Evolutionary conservation across 352 stramenopile species (phyloP).

Genomic region (Phytophthora foliorum): DNA sequence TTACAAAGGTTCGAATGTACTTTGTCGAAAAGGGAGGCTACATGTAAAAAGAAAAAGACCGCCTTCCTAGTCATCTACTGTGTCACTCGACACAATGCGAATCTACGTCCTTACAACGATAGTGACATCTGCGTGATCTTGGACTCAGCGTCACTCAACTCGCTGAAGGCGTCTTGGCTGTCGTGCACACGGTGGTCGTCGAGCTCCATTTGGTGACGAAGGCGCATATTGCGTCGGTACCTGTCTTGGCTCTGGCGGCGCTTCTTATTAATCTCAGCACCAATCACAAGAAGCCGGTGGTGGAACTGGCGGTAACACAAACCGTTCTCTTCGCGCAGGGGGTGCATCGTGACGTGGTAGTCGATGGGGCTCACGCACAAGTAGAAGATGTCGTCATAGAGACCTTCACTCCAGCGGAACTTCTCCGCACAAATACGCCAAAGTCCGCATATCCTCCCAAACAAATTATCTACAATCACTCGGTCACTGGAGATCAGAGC

Average conservation of each 20-base stretch:
- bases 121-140: too few species aligned
- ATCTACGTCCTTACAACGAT: too few species aligned
- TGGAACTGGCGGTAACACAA: background rate
- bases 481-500: background rate
- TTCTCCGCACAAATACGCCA: background rate
- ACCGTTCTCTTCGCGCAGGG: background rate
- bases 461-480: background rate
- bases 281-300: background rate
- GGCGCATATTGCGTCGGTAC: background rate
- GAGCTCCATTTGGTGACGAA: background rate
- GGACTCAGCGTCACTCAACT: background rate
- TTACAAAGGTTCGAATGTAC: too few species aligned
- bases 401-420: background rate
- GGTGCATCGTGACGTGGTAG: background rate
- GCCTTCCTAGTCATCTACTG: too few species aligned
- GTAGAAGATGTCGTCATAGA: background rate
- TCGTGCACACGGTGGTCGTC: background rate
- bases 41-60: too few species aligned
- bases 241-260: background rate
- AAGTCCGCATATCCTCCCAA: background rate
- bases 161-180: background rate
- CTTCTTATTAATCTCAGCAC: background rate
- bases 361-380: background rate
- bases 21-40: too few species aligned
- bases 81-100: too few species aligned